These are phyloP conservation scores for Mycena floridula DNA, from an alignment of 768 basidiomycete genomes.

Conservation along the genomic window DNA sequence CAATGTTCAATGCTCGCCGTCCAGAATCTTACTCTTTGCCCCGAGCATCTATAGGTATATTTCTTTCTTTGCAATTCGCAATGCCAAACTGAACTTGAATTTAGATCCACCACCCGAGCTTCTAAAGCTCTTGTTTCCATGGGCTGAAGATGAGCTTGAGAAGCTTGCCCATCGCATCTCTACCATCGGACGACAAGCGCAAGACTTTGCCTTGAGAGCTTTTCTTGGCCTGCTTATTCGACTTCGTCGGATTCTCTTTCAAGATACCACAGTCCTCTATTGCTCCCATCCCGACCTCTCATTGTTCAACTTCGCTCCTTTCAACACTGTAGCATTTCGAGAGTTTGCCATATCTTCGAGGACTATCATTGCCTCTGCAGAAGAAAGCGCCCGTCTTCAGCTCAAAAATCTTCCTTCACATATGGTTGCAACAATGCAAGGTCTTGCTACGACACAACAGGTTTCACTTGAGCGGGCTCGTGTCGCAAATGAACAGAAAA, in stretches of 20 bases:
- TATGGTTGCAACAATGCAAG: too few species aligned
- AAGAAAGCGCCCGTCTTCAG: neutral
- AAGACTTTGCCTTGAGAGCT: constrained; percentile 11
- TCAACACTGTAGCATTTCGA: constrained; percentile 12
- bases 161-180: too few species aligned
- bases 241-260: constrained; percentile 15
- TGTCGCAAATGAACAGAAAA: neutral
- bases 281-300: constrained; percentile 3
- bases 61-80: neutral
- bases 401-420: neutral
- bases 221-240: constrained; percentile 16
- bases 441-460: too few species aligned
- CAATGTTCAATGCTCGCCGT: constrained; percentile 15
- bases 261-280: constrained; percentile 17
- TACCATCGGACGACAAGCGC: neutral
- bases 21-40: constrained; percentile 17
- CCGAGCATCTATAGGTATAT: constrained; percentile 10
- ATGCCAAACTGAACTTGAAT: neutral
- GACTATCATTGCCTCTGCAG: neutral
- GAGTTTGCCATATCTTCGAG: neutral
- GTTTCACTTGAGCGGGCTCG: too few species aligned
- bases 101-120: constrained; percentile 13
- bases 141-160: neutral
- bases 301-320: constrained; percentile 12
- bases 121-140: constrained; percentile 1